Percentiles rank a stretch among this genome's conserved stretches.
Evolutionary conservation across 768 basidiomycete genomes (phyloP).

Genomic region (Pleurotus tuoliensis): DNA sequence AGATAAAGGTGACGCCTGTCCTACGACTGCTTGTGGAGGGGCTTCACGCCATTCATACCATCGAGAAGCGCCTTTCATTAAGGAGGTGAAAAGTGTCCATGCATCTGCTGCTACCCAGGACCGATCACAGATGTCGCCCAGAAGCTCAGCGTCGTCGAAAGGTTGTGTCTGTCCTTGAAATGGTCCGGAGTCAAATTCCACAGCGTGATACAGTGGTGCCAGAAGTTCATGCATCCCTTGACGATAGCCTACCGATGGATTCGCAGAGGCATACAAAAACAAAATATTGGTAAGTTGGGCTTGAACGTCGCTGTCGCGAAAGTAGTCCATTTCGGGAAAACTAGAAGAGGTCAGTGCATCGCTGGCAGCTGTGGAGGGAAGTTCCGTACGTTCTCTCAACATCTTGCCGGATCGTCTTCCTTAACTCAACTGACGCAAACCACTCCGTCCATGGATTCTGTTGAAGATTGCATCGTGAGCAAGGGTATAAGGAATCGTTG

Average conservation of each 20-base stretch:
- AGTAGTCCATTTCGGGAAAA: slow-evolving; percentile 96
- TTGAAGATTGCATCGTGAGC: neutral
- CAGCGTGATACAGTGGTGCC: slow-evolving; percentile 79
- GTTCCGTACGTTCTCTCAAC: slow-evolving; percentile 87
- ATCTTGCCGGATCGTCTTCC: slow-evolving; percentile 88
- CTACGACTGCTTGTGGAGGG: slow-evolving; percentile 11
- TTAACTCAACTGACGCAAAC: slow-evolving; percentile 86
- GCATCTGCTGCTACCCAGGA: slow-evolving; percentile 82
- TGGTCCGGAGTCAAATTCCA: slow-evolving; percentile 76
- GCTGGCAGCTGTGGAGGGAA: slow-evolving; percentile 1
- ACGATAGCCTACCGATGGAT: slow-evolving; percentile 86
- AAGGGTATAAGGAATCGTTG: slow-evolving; percentile 4
- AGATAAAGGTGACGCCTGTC: slow-evolving; percentile 29
- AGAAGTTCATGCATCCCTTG: slow-evolving; percentile 98
- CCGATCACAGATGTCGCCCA: slow-evolving; percentile 61
- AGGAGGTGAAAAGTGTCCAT: slow-evolving; percentile 72
- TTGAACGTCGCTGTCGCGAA: slow-evolving; percentile 73
- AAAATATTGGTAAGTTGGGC: slow-evolving; percentile 80
- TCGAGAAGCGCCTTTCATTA: slow-evolving; percentile 76
- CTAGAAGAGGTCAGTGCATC: slow-evolving; percentile 33
- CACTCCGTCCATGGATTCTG: slow-evolving; percentile 96
- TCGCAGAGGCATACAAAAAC: slow-evolving; percentile 76
- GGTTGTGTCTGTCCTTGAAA: slow-evolving; percentile 20
- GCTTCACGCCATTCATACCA: slow-evolving; percentile 77
- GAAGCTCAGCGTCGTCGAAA: slow-evolving; percentile 27